Percentiles rank a stretch among this genome's conserved stretches.
These are phyloP conservation scores for Leccinum olivaceopallidum DNA, from an alignment of 768 basidiomycete genomes.

Conservation along the genomic window DNA sequence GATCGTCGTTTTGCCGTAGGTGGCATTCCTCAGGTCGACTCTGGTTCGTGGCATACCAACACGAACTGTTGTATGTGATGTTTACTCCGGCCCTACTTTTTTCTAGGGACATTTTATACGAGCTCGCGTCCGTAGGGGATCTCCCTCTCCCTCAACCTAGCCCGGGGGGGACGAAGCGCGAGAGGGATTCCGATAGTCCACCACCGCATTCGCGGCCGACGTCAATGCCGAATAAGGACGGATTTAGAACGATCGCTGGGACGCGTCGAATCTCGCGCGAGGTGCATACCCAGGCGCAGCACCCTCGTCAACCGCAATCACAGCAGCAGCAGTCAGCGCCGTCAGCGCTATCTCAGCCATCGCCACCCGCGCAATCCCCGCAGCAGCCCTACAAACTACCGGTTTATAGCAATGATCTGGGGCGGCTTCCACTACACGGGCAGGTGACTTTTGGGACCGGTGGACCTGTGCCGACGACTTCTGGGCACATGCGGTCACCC, in stretches of 20 bases:
- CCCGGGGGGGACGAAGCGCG: constrained; percentile 58
- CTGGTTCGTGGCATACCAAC: constrained; percentile 37
- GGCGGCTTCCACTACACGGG: constrained; percentile 49
- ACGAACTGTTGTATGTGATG: not conserved
- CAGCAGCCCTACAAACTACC: constrained; percentile 42
- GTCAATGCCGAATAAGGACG: constrained; percentile 14
- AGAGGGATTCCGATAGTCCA: constrained; percentile 58
- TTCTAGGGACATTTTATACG: constrained; percentile 69
- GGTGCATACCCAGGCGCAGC: constrained; percentile 14
- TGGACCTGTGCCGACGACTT: constrained; percentile 2
- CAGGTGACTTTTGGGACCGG: constrained; percentile 18
- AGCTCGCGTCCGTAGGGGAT: constrained; percentile 70
- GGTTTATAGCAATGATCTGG: constrained; percentile 58
- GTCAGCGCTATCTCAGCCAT: not conserved
- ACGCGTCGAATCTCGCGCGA: constrained; percentile 36
- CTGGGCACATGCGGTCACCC: constrained; percentile 3
- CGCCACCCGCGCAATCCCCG: not conserved
- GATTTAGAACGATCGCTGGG: constrained; percentile 34
- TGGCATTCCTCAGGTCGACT: constrained; percentile 51
- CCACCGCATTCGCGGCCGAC: constrained; percentile 5
- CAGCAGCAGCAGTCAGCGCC: not conserved
- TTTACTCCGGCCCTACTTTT: not conserved
- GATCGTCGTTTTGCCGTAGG: constrained; percentile 23
- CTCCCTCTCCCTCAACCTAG: constrained; percentile 62
- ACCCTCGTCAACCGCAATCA: constrained; percentile 5